Base-by-base conservation (phyloP, 306 rosid species). In the Vigna trinervia region DNA sequence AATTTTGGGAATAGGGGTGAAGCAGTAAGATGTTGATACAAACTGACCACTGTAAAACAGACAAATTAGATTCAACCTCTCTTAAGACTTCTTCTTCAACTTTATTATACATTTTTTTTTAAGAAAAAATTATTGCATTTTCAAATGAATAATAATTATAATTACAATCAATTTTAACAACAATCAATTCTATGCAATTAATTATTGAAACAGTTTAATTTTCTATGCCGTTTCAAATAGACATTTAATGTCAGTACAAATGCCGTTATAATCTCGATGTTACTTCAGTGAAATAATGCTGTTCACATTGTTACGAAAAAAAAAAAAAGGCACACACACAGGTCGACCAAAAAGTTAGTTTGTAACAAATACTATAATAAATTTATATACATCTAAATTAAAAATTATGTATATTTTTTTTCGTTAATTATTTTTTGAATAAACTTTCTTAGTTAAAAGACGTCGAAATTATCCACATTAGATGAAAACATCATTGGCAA, bases 11-110 rank as follows among this genome's bases (percentile, higher is more conserved):
- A 26, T 53, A 45, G 0, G 3, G 3, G 43, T 8, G 30, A 80
- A 36, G 38, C 69, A 66, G 46, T 56, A 19, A 79, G 23, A 28
- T 47, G 68, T 30, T 70, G 43, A 54, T 22, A 43, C 30, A 73
- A 2, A 23, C 13, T 56, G 64, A 56, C 30, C 54, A 15, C 45
- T 12, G 51, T 14, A 39, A 53, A 10, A 41, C 20, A 74, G 75
- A 67, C 58, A 80, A 58, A 56, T 56, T 63, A 34, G 52, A 61
- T 52, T 23, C 56, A 36, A 36, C 13, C 2, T 15, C 8, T 11
- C 2, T 20, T 5, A 0, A 39, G 6, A 52, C 23, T 50, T 8
- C 11, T 52, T 52, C 32, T 46, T 45, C 53, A 56, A 13, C 13
- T 56, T 39, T 32, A 28, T 72, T 9, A 17, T 48, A 50, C 41